A percentile compares a stretch with the other conserved stretches of the same genome.
Evolutionary conservation across 73 alveolate genomes (phyloP).

Genomic region (Tetrahymena thermophila): DNA sequence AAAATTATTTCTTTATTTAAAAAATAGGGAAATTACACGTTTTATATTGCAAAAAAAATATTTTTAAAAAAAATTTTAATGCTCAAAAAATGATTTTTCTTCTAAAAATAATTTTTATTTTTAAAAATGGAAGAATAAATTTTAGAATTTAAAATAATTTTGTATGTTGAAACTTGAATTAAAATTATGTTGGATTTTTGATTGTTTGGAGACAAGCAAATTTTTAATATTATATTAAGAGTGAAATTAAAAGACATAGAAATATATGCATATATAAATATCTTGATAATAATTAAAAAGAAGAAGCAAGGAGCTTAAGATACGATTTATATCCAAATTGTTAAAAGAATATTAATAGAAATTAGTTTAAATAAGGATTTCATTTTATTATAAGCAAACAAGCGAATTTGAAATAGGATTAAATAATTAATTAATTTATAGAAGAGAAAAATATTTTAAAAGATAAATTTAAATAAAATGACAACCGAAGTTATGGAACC

Average conservation of each 20-base stretch:
- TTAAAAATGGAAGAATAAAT: too few species aligned
- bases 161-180: not conserved
- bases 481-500: not conserved
- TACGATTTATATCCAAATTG: not conserved
- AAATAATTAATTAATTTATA: not conserved
- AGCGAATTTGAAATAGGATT: not conserved
- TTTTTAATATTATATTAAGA: not conserved
- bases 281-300: not conserved
- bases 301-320: not conserved
- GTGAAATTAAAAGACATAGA: not conserved
- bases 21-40: too few species aligned
- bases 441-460: not conserved
- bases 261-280: not conserved
- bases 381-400: not conserved
- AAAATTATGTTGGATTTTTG: not conserved
- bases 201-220: not conserved
- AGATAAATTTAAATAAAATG: not conserved
- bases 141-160: too few species aligned
- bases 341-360: not conserved
- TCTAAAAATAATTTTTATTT: too few species aligned
- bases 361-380: not conserved
- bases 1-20: too few species aligned
- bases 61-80: too few species aligned
- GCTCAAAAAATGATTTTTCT: too few species aligned
- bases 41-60: too few species aligned